A percentile compares a stretch with the other conserved stretches of the same genome.
phyloP scores from a whole-genome alignment of 352 stramenopile genomes.

The Phytophthora macrochlamydospora region DNA sequence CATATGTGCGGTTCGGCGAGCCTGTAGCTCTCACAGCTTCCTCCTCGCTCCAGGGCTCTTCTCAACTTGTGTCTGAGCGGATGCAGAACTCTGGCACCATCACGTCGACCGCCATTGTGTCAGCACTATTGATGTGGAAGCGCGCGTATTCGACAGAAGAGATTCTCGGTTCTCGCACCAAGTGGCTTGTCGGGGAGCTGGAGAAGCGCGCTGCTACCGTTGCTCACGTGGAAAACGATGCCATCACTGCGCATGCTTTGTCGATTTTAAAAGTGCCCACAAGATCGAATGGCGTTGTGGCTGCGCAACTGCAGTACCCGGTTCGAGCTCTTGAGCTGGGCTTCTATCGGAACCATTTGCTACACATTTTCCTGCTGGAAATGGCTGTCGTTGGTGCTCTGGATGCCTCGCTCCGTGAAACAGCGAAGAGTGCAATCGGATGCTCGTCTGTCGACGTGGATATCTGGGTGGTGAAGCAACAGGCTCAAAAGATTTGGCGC shows the following conservation, averaged over 20 bases:
- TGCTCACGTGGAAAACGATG: conserved; percentile 59
- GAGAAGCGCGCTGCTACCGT: conserved; percentile 52
- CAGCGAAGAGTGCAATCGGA: conserved; percentile 8
- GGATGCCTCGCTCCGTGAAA: conserved; percentile 40
- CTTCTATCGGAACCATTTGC: conserved; percentile 88
- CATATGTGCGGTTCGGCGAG: conserved; percentile 86
- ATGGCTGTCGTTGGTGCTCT: conserved; percentile 72
- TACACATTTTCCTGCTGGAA: conserved; percentile 81
- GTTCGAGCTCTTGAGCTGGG: conserved; percentile 72
- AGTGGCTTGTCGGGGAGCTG: conserved; percentile 68
- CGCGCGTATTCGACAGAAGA: conserved; percentile 60
- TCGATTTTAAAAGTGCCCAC: conserved; percentile 61
- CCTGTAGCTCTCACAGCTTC: conserved; percentile 62
- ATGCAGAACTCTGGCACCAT: conserved; percentile 83
- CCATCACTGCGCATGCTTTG: conserved; percentile 65
- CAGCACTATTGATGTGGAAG: conserved; percentile 82
- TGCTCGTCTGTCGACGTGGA: conserved; percentile 22
- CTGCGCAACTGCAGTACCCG: conserved; percentile 60
- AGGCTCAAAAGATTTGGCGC: conserved; percentile 57
- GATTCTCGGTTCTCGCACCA: conserved; percentile 56
- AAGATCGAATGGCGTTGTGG: conserved; percentile 43
- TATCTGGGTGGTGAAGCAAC: conserved; percentile 39
- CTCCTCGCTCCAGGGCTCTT: conserved; percentile 52
- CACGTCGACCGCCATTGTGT: conserved; percentile 75
- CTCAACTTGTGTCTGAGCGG: conserved; percentile 56